Conservation (phyloP, 2,329 filamentous ascomycete genomes). For the Calonectria pseudoreteaudii region DNA sequence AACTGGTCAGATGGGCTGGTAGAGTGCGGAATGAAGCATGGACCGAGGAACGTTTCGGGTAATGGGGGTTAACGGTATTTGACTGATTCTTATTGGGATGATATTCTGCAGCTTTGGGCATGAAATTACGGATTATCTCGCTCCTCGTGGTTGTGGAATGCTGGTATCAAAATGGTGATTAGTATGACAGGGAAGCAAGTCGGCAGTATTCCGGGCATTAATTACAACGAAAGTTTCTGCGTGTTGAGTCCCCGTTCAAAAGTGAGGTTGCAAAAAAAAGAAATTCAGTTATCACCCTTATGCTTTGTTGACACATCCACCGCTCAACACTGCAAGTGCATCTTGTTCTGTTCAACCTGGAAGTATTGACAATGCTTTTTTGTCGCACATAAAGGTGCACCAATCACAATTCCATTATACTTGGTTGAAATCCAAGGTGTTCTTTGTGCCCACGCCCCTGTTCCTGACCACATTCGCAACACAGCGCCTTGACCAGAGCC, state of each 20-base stretch:
- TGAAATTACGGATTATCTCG: neutral
- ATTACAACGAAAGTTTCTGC: neutral
- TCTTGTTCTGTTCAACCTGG: neutral
- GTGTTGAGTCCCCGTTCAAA: neutral
- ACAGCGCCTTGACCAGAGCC: neutral
- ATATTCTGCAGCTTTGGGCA: neutral
- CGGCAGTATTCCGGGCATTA: no score
- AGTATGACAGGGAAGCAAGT: neutral
- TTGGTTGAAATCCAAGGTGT: neutral
- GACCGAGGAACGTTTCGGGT: neutral
- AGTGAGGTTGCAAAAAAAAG: neutral
- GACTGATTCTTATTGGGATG: neutral
- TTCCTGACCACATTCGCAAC: neutral
- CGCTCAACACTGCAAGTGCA: neutral
- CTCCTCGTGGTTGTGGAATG: neutral
- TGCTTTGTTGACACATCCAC: neutral
- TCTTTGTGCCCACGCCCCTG: neutral
- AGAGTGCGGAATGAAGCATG: neutral
- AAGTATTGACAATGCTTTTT: neutral
- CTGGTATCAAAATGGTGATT: neutral
- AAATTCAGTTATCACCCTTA: neutral
- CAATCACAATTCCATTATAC: neutral
- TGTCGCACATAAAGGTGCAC: neutral
- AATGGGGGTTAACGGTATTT: neutral
- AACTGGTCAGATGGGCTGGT: neutral